phyloP scores from a whole-genome alignment of 257 asterid species.

The Solanum microdontum region DNA sequence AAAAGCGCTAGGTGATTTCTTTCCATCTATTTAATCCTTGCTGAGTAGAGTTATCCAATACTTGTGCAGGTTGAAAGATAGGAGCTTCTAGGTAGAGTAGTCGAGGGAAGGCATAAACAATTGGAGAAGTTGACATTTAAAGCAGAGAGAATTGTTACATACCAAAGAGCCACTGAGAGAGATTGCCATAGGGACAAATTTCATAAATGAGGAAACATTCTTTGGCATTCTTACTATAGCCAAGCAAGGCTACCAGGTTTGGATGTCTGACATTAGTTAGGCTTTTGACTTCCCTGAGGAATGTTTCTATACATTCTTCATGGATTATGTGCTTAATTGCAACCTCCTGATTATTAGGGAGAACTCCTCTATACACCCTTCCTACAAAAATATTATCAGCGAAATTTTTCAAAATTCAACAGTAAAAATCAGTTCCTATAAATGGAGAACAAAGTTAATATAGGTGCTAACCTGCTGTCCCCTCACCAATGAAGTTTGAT shows the following conservation, averaged over 20 bases:
- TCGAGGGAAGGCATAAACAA: background rate
- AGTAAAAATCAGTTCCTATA: background rate
- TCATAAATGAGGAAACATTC: conserved; percentile 18
- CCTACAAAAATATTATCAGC: background rate
- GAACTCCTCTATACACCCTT: conserved; percentile 14
- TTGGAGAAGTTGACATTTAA: background rate
- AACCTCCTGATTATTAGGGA: conserved; percentile 4
- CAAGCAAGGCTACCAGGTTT: conserved; percentile 17
- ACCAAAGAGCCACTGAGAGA: conserved; percentile 23
- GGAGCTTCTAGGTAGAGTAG: background rate
- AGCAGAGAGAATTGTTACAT: background rate
- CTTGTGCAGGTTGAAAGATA: background rate
- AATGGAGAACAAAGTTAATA: background rate
- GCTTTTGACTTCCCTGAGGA: conserved; percentile 20
- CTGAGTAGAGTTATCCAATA: background rate
- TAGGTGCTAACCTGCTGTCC: background rate
- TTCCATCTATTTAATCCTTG: background rate
- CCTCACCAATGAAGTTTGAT: conserved; percentile 10
- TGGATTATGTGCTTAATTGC: conserved; percentile 17
- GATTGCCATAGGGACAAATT: conserved; percentile 19
- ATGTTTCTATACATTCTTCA: conserved; percentile 12
- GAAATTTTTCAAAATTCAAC: background rate
- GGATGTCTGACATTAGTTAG: conserved; percentile 15
- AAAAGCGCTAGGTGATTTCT: background rate
- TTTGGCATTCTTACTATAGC: conserved; percentile 2